Base-by-base conservation (phyloP, 2,329 filamentous ascomycete species). In the Trichoderma semiorbis region DNA sequence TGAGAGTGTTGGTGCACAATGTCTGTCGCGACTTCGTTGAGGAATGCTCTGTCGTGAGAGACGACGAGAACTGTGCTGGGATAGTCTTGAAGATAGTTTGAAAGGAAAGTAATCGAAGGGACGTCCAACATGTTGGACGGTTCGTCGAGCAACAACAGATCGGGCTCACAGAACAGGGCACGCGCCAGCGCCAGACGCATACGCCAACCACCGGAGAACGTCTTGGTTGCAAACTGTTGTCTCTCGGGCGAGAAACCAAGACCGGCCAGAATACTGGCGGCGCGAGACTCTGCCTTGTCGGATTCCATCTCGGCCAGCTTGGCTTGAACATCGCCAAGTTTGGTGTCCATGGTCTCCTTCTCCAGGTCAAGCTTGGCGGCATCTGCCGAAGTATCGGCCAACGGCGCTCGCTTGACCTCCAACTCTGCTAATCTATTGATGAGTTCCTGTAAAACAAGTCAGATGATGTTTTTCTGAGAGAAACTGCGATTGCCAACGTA, bases 71-170 rank as follows among this genome's bases (percentile, higher is more conserved):
- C 91, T 2, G 96, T 98, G 82, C 94, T 97, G 50, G 95, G 95
- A 80, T 99, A 99, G 63, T 86, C 87, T 81, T 98, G 95, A 10
- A 99, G 91, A 80, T 99, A 99, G 79, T 95, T 95, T 62, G 95
- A 93, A 80, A 99, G 88, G 89, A 98, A 99, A 71, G 96, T 97
- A 79, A 99, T 98, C 28, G 96, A 98, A n/a, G 96, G 96, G 72
- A 99, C 96, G 84, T 98, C 96, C 93, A 99, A 94, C 95, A 98
- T 98, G 90, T 98, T 98, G 70, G 95, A 98, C 84, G 96, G 96
- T 90, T 99, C 96, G 85, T 99, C 96, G 77, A 99, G 94, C 81
- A 99, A 88, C 72, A 99, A 85, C 67, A 99, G 86, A 83, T 99
- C 96, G 57, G 96, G 96, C 81, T 99, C 96, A 84, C 96, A 99